A percentile compares a stretch with the other conserved stretches of the same genome.
Conservation (phyloP, 306 rosid species). For the Rosa lucieae region DNA sequence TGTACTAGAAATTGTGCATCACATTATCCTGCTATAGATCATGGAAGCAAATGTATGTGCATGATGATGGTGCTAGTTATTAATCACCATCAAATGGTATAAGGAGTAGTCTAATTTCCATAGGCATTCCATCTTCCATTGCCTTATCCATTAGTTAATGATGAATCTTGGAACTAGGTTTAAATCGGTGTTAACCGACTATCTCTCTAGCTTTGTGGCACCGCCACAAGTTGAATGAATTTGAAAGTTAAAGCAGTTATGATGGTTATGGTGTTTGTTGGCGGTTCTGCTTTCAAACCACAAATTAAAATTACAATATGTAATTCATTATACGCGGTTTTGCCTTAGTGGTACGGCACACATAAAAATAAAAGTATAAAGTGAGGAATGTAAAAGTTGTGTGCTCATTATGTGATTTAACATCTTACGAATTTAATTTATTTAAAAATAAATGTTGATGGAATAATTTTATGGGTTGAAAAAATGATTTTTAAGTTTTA, state of each 20-base stretch:
- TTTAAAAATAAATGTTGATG: too few species aligned
- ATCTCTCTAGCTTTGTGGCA: not conserved
- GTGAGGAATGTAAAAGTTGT: too few species aligned
- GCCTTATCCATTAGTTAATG: not conserved
- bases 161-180: not conserved
- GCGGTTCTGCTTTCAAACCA: not conserved
- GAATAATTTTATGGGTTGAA: too few species aligned
- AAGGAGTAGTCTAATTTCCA: not conserved
- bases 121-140: not conserved
- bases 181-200: not conserved
- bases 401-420: too few species aligned
- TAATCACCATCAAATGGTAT: slow-evolving; percentile 7
- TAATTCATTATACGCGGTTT: not conserved
- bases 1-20: slow-evolving; percentile 24
- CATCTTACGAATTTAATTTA: too few species aligned
- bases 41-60: slow-evolving; percentile 17
- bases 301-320: not conserved
- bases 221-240: not conserved
- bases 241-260: not conserved
- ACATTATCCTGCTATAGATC: slow-evolving; percentile 27
- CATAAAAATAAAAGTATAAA: too few species aligned
- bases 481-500: too few species aligned
- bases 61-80: slow-evolving; percentile 8
- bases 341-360: too few species aligned
- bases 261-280: not conserved